Percentiles rank a stretch among this genome's conserved stretches.
Conservation (phyloP, 352 stramenopile species). For the Phytopythium oedochilum region DNA sequence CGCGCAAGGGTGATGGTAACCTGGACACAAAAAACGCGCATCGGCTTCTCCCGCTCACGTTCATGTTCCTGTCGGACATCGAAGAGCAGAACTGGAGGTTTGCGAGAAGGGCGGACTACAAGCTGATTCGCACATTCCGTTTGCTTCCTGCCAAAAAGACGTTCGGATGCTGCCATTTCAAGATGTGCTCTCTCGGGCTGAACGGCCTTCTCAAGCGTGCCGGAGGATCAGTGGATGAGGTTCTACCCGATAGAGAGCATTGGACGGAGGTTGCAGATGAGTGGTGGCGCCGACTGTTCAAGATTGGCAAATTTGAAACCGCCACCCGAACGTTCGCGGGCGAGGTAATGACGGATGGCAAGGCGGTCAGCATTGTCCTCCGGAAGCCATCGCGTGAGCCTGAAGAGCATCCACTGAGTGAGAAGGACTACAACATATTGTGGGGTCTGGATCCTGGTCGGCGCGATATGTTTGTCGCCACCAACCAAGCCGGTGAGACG, state of each 20-base stretch:
- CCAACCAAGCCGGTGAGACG: conserved; percentile 9
- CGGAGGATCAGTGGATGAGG: too few species aligned
- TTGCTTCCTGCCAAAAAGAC: conserved; percentile 8
- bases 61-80: background rate
- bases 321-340: background rate
- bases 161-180: conserved; percentile 11
- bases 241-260: too few species aligned
- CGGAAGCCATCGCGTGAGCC: background rate
- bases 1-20: background rate
- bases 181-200: conserved; percentile 6
- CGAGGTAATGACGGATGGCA: background rate
- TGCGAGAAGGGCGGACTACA: background rate
- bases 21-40: conserved; percentile 1
- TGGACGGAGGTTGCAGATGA: background rate
- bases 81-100: background rate
- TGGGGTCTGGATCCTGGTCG: conserved; percentile 14
- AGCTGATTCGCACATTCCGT: conserved; percentile 1
- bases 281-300: conserved; percentile 5
- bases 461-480: conserved; percentile 11
- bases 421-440: conserved; percentile 6
- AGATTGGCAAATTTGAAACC: background rate
- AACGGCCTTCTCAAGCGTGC: conserved; percentile 1
- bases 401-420: background rate
- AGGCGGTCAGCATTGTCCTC: conserved; percentile 5
- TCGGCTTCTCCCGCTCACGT: background rate